A percentile compares a stretch with the other conserved stretches of the same genome.
Evolutionary conservation across 805 yeast genomes (phyloP).

Genomic region (Myxozyma monticola): DNA sequence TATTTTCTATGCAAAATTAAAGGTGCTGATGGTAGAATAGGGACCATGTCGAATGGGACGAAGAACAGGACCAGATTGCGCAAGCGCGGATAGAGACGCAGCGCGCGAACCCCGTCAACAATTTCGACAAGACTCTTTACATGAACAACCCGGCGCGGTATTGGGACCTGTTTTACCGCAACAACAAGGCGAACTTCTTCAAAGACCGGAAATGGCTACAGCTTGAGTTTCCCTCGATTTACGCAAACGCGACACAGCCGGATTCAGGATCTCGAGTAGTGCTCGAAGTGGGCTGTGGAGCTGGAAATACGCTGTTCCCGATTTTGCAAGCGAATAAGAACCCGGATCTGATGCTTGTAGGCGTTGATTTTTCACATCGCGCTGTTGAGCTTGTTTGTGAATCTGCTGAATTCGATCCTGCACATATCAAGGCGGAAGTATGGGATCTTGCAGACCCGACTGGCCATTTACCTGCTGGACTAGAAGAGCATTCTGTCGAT

Average conservation of each 20-base stretch:
- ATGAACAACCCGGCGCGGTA: conserved; percentile 86
- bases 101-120: conserved; percentile 79
- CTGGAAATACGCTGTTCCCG: conserved; percentile 95
- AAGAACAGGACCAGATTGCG: conserved; percentile 77
- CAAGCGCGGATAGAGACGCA: conserved; percentile 72
- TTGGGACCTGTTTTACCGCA: conserved; percentile 92
- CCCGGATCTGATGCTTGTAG: conserved; percentile 68
- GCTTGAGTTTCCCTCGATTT: conserved; percentile 86
- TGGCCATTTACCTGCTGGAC: conserved; percentile 75
- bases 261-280: conserved; percentile 71
- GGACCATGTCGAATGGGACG: conserved; percentile 98
- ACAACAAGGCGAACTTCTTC: conserved; percentile 90
- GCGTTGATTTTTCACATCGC: conserved; percentile 84
- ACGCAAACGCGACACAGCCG: conserved; percentile 65
- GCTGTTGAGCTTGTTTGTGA: conserved; percentile 83
- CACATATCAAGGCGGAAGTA: conserved; percentile 76
- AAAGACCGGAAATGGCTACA: conserved; percentile 96
- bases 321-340: conserved; percentile 80
- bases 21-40: conserved; percentile 34
- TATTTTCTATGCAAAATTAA: conserved; percentile 31
- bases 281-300: conserved; percentile 96
- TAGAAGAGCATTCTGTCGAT: conserved; percentile 80
- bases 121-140: conserved; percentile 73
- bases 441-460: conserved; percentile 91
- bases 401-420: conserved; percentile 52